Conservation (phyloP, 306 rosid species). For the Arachis stenosperma region DNA sequence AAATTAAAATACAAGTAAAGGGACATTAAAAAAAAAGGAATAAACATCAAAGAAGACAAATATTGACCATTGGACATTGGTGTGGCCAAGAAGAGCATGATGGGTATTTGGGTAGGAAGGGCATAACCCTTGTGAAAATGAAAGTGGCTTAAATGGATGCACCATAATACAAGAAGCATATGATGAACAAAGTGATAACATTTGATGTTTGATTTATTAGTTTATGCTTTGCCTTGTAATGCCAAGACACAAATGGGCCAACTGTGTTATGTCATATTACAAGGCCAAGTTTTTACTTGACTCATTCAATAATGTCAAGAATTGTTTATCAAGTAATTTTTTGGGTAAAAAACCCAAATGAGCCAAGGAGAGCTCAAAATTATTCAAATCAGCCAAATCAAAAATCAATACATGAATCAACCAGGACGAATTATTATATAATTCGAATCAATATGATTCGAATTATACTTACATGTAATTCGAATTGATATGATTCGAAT, state of each 20-base stretch:
- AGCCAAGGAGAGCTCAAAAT: too few relatives aligned
- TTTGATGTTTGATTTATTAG: slow-evolving; percentile 22
- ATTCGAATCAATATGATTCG: too few relatives aligned
- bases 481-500: too few relatives aligned
- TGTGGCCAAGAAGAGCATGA: background rate
- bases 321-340: background rate
- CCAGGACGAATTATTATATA: too few relatives aligned
- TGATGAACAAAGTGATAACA: slow-evolving; percentile 1
- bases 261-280: slow-evolving; percentile 5
- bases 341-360: too few relatives aligned
- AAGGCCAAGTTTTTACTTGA: background rate
- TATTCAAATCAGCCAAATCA: too few relatives aligned
- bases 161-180: slow-evolving; percentile 11
- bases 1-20: background rate
- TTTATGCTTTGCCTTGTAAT: slow-evolving; percentile 38
- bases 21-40: background rate
- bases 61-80: slow-evolving; percentile 9
- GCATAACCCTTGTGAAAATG: background rate
- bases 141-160: slow-evolving; percentile 24
- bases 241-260: slow-evolving; percentile 64
- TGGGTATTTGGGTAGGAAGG: background rate
- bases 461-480: too few relatives aligned
- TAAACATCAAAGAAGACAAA: slow-evolving; percentile 22
- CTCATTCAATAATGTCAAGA: slow-evolving; percentile 10
- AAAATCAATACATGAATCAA: too few relatives aligned